phyloP scores from a whole-genome alignment of 177 flowering plant species.

The Vitis hybrid region DNA sequence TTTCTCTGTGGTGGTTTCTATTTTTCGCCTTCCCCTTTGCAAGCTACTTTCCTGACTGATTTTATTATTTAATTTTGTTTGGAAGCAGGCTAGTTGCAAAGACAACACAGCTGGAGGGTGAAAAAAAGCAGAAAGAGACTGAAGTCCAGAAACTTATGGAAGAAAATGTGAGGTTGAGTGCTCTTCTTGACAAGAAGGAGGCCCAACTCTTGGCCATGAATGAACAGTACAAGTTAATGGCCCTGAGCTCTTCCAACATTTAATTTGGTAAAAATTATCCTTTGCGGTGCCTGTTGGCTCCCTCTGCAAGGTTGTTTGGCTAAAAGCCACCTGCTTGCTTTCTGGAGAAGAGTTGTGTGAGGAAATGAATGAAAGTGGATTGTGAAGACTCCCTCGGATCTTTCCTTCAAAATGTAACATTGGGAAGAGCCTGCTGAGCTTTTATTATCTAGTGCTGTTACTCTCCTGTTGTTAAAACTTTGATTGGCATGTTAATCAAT shows the following conservation, averaged over 20 bases:
- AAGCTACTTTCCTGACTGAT: background rate
- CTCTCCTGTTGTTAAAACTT: too few species aligned
- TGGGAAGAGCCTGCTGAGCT: slow-evolving; percentile 3
- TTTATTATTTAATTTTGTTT: slow-evolving; percentile 3
- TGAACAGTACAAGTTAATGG: slow-evolving; percentile 97
- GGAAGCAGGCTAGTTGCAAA: slow-evolving; percentile 75
- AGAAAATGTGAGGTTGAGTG: slow-evolving; percentile 77
- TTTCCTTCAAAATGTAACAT: slow-evolving; percentile 15
- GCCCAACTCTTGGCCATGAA: slow-evolving; percentile 97
- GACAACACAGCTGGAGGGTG: slow-evolving; percentile 79
- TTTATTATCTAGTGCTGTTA: background rate
- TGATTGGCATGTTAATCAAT: too few species aligned
- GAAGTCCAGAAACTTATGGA: slow-evolving; percentile 89
- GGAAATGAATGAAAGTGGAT: slow-evolving; percentile 1
- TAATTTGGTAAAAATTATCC: slow-evolving; percentile 10
- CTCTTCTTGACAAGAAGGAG: slow-evolving; percentile 94
- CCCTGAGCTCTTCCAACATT: slow-evolving; percentile 59
- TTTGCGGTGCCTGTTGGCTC: background rate
- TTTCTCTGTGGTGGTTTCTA: too few species aligned
- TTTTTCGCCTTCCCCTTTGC: too few species aligned
- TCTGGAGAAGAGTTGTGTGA: background rate
- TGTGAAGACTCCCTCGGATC: background rate
- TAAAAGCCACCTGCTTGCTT: slow-evolving; percentile 3
- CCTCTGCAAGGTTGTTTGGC: slow-evolving; percentile 4
- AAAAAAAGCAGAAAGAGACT: slow-evolving; percentile 82